phyloP scores from a whole-genome alignment of 2,329 filamentous ascomycete genomes.

The Aspergillus pseudotamarii region DNA sequence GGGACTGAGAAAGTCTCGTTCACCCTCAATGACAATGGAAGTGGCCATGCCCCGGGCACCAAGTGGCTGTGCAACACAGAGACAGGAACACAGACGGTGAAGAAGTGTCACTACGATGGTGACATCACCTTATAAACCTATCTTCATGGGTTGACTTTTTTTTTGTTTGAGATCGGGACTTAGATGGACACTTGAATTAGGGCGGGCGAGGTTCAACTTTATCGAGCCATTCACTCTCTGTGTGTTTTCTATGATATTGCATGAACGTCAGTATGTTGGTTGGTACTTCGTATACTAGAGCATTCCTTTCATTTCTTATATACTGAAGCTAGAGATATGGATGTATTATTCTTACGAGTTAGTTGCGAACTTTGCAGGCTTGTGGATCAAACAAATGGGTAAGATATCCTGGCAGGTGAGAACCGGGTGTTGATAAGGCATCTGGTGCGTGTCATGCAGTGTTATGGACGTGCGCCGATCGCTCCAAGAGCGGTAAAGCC shows the following conservation, averaged over 20 bases:
- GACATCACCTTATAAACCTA: neutral
- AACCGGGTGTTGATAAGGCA: no score
- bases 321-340: neutral
- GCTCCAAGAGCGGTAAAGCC: neutral
- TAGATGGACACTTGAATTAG: neutral
- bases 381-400: no score
- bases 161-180: neutral
- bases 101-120: neutral
- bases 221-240: neutral
- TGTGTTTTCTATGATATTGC: neutral
- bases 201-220: neutral
- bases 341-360: no score
- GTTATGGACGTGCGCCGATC: neutral
- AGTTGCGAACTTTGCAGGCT: no score
- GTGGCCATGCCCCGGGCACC: neutral
- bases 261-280: neutral
- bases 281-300: neutral
- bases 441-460: neutral
- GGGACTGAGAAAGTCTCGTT: neutral
- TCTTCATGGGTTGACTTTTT: neutral
- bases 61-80: neutral
- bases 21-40: neutral
- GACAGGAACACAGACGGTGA: neutral
- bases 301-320: neutral
- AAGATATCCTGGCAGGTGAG: no score